Evolutionary conservation across 495 filamentous ascomycete genomes (phyloP).

Genomic region (Tirmania nivea): DNA sequence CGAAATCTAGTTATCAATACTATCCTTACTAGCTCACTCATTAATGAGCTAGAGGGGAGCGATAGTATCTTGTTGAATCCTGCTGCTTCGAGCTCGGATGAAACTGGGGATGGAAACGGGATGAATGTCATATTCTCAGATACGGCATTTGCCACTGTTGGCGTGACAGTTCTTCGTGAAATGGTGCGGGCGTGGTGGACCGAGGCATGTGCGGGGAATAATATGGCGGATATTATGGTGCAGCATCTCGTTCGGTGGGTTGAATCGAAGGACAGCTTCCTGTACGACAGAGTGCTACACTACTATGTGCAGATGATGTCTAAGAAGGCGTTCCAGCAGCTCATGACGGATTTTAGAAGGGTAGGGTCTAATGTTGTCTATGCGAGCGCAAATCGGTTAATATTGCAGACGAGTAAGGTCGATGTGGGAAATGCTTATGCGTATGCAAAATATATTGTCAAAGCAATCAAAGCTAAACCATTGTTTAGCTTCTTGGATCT

Average conservation of each 20-base stretch:
- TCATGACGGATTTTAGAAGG: conserved; percentile 90
- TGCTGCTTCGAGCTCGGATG: conserved; percentile 37
- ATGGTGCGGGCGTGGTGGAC: conserved; percentile 99
- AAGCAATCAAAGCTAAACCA: conserved; percentile 84
- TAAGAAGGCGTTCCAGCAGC: conserved; percentile 80
- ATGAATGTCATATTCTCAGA: conserved; percentile 57
- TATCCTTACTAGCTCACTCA: conserved; percentile 85
- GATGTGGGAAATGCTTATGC: conserved; percentile 95
- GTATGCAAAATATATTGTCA: conserved; percentile 90
- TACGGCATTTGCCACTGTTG: conserved; percentile 78
- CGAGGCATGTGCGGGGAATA: conserved; percentile 73
- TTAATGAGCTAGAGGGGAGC: conserved; percentile 85
- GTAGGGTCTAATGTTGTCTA: conserved; percentile 89
- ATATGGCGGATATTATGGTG: conserved; percentile 94
- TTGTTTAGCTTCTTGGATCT: conserved; percentile 95
- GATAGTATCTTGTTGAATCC: conserved; percentile 64
- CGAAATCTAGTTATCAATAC: conserved; percentile 95
- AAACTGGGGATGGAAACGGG: conserved; percentile 31
- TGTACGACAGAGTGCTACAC: conserved; percentile 89
- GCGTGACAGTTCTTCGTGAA: conserved; percentile 70
- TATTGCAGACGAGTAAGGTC: conserved; percentile 87
- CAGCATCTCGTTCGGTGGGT: conserved; percentile 96
- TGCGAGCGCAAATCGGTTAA: conserved; percentile 65
- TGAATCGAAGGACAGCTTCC: conserved; percentile 68
- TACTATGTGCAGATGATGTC: conserved; percentile 98